These are phyloP conservation scores for Hapsidospora chrysogenum DNA, from an alignment of 495 filamentous ascomycete genomes.

Conservation along the genomic window DNA sequence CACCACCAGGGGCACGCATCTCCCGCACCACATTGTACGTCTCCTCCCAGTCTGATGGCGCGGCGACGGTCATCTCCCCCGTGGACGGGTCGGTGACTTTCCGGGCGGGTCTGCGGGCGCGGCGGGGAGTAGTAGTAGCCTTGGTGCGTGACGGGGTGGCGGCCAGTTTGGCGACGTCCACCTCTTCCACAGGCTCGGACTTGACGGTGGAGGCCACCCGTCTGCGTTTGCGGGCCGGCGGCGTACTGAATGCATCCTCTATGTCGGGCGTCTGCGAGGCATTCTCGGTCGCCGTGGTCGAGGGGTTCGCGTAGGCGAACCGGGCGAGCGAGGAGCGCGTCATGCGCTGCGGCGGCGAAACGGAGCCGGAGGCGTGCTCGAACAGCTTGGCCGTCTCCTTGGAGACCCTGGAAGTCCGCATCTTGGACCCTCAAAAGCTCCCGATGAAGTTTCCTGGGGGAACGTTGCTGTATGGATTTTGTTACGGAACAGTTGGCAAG, in stretches of 20 bases:
- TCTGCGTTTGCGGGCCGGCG: conserved; percentile 22
- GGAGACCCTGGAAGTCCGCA: conserved; percentile 46
- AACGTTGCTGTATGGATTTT: too few species aligned
- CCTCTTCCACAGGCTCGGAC: conserved; percentile 9
- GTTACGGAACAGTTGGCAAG: too few species aligned
- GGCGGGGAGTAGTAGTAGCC: conserved; percentile 20
- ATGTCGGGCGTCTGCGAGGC: conserved; percentile 30
- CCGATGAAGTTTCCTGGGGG: too few species aligned
- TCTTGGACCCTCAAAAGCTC: too few species aligned
- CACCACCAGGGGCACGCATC: conserved; percentile 59
- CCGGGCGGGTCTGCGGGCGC: conserved; percentile 46
- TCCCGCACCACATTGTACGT: conserved; percentile 61
- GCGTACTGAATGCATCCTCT: conserved; percentile 32
- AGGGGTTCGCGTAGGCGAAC: conserved; percentile 18
- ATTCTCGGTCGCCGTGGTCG: conserved; percentile 14
- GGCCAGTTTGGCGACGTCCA: conserved; percentile 9
- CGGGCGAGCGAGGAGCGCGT: conserved; percentile 27
- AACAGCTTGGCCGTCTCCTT: conserved; percentile 36
- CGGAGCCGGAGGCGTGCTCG: conserved; percentile 1
- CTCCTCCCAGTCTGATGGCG: conserved; percentile 72
- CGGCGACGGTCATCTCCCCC: conserved; percentile 35
- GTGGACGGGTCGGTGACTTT: conserved; percentile 37
- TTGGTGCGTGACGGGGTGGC: conserved; percentile 11
- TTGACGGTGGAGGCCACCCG: conserved; percentile 12
- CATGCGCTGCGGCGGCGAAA: conserved; percentile 23